These are phyloP conservation scores for Dichomitus squalens DNA, from an alignment of 1,284 basidiomycete species.

Conservation along the genomic window DNA sequence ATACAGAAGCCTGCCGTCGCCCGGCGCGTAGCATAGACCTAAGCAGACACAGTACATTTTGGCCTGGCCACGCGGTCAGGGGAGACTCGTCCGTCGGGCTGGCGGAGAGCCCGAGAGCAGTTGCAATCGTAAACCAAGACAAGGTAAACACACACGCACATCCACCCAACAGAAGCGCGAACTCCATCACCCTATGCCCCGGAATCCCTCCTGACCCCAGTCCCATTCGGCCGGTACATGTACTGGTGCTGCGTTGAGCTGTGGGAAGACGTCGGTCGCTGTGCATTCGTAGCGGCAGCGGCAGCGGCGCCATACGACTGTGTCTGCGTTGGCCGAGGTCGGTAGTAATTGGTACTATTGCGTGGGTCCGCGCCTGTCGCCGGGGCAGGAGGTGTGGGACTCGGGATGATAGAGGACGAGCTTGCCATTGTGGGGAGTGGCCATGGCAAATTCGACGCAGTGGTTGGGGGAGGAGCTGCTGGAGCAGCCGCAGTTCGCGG, in stretches of 20 bases:
- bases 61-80: not conserved
- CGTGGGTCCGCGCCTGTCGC: slow-evolving; percentile 29
- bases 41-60: not conserved
- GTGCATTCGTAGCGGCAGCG: slow-evolving; percentile 21
- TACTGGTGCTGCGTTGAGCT: slow-evolving; percentile 41
- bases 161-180: not conserved
- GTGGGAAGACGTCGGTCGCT: slow-evolving; percentile 37
- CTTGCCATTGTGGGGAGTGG: slow-evolving; percentile 39
- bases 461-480: slow-evolving; percentile 23
- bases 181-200: slow-evolving; percentile 4
- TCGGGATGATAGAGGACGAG: slow-evolving; percentile 30
- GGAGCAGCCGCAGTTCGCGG: slow-evolving; percentile 20
- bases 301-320: slow-evolving; percentile 26
- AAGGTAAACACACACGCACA: not conserved
- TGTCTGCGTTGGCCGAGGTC: slow-evolving; percentile 34
- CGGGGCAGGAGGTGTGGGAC: slow-evolving; percentile 23
- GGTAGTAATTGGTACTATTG: slow-evolving; percentile 36
- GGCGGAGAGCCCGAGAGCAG: not conserved
- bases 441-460: slow-evolving; percentile 40
- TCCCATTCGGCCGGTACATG: slow-evolving; percentile 47
- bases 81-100: not conserved
- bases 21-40: not conserved
- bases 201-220: slow-evolving; percentile 17
- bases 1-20: not conserved
- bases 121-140: not conserved